Evolutionary conservation across 1,139 yeast genomes (phyloP), one percentile per base, ranked within the genome.

Genomic region (Kazachstania sp.): DNA sequence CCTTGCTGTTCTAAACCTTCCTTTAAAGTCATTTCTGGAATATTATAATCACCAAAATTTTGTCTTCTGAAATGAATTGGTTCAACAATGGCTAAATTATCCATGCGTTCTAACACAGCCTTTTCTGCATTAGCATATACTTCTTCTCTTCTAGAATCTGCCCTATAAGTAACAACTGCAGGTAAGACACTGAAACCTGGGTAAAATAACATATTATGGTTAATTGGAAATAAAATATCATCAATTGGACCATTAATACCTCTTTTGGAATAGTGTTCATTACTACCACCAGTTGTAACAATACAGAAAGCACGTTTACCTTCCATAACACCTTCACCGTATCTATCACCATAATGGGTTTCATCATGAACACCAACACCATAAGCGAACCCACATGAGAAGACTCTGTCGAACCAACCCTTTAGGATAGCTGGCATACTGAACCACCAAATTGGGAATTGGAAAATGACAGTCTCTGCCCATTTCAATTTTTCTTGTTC

Each of bases 371-470:
- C 41, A 23, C 54, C 54, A 29, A 47, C 43, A 20, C 55, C 61
- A 32, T 57, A 58, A 7, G 53, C 63, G 34, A 55, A 52, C 3
- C 60, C 62, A 42, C 39, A 48, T 2, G 58, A 45, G 39, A 41
- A 54, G 18, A 57, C 63, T 28, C 64, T 49, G 11, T 59, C 64
- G 30, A 60, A 40, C 59, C 62, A 60, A n/a, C 64, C 63, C 41
- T 59, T 60, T 29, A 60, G 47, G 31, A 58, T 59, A 9, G 64
- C 63, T 6, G 63, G 64, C 56, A 60, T 49, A 9, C 49, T 30
- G 41, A 45, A 57, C 64, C 65, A 60, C 64, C 64, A 60, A 2
- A 57, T 9, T 8, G 64, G 64, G 49, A 59, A 59, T 37, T 52
- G 58, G 36, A 57, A 52, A 26, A 60, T 64, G 5, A 57, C 45